Conservation (phyloP, 108 stramenopile genomes). For the Pelagomonas calceolata region DNA sequence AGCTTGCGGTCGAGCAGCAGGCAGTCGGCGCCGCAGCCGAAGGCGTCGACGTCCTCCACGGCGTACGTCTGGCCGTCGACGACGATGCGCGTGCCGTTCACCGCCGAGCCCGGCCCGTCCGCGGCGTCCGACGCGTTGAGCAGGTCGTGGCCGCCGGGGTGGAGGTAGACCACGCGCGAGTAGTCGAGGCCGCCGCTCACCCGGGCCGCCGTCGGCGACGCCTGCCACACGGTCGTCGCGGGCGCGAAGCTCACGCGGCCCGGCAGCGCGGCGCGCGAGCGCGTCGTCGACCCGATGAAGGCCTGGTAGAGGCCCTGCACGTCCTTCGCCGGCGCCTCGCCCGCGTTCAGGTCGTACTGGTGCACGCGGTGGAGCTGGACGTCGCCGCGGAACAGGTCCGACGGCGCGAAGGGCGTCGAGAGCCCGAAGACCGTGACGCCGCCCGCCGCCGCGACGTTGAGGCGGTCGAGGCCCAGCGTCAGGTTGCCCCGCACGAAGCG, state of each 20-base stretch:
- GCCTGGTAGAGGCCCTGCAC: neutral
- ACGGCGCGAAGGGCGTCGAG: neutral
- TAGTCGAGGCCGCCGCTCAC: neutral
- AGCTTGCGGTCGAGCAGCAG: neutral
- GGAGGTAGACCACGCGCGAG: slow-evolving; percentile 8
- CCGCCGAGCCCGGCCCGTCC: neutral
- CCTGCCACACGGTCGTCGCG: neutral
- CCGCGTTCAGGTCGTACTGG: neutral
- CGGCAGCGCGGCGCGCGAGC: neutral
- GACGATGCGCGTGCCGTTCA: neutral
- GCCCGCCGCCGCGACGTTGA: neutral
- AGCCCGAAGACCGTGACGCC: slow-evolving; percentile 4
- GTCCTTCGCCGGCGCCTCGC: neutral
- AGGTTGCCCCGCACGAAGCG: neutral
- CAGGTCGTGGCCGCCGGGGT: neutral
- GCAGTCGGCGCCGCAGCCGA: slow-evolving; percentile 6
- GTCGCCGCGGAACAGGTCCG: neutral
- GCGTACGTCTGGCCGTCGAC: slow-evolving; percentile 10
- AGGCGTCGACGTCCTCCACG: neutral
- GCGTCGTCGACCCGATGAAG: neutral
- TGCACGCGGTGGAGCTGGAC: neutral
- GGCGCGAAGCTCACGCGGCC: slow-evolving; percentile 1
- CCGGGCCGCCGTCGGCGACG: neutral
- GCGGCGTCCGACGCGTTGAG: neutral
- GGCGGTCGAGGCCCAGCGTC: neutral